Conservation (phyloP, 108 stramenopile species). For the Skeletonema marinoi region DNA sequence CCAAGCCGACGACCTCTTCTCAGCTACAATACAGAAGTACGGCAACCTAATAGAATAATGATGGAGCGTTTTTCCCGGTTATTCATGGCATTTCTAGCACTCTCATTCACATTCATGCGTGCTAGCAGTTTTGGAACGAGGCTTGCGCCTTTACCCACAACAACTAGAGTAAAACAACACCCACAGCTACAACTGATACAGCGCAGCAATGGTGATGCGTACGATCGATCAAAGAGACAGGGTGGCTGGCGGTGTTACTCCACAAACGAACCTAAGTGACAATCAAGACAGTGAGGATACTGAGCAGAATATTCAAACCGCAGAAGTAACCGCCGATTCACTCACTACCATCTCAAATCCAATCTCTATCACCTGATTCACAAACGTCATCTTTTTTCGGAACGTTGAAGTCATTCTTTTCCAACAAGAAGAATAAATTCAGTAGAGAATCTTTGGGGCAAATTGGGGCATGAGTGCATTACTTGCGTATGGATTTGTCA, state of each 20-base stretch:
- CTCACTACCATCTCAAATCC: not conserved
- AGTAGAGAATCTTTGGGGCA: conserved; percentile 63
- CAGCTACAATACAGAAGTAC: no score
- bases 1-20: no score
- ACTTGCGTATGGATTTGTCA: conserved; percentile 90
- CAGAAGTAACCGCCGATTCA: not conserved
- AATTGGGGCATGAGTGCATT: conserved; percentile 81
- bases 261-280: not conserved
- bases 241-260: not conserved
- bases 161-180: not conserved
- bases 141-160: not conserved
- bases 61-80: not conserved
- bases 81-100: not conserved
- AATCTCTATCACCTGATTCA: not conserved
- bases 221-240: not conserved
- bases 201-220: not conserved
- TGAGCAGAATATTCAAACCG: not conserved
- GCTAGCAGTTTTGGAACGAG: not conserved
- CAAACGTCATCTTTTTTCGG: not conserved
- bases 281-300: not conserved
- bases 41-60: no score
- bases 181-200: not conserved
- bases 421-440: conserved; percentile 20
- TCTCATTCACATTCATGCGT: not conserved
- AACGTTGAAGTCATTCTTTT: not conserved